Conservation (phyloP, 2,329 filamentous ascomycete genomes). For the Pestalotiopsis fici region DNA sequence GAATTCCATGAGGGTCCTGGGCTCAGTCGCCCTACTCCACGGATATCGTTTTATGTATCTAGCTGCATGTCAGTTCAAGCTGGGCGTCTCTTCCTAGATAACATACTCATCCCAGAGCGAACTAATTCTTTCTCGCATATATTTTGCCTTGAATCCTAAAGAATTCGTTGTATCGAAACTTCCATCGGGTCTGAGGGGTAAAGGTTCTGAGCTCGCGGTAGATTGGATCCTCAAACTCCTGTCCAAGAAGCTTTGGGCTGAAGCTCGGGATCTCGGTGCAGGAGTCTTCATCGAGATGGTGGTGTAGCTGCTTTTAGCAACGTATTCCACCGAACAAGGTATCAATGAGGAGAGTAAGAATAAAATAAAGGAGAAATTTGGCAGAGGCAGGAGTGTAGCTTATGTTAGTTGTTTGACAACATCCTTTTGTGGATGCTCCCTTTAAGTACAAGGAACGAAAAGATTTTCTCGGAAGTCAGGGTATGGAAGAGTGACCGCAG, state of each 20-base stretch:
- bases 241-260: background rate
- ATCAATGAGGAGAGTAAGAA: background rate
- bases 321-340: background rate
- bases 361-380: background rate
- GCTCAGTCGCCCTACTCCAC: background rate
- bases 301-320: background rate
- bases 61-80: background rate
- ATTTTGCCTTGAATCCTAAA: background rate
- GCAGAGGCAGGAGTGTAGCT: background rate
- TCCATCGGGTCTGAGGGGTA: background rate
- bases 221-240: background rate
- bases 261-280: background rate
- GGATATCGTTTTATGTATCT: background rate
- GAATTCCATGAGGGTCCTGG: background rate
- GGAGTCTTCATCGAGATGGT: background rate
- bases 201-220: background rate
- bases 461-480: background rate
- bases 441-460: constrained; percentile 1
- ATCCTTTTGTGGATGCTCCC: background rate
- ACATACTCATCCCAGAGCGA: background rate
- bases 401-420: background rate
- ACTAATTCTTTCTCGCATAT: background rate
- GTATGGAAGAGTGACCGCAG: background rate
- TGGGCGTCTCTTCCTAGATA: background rate
- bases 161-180: background rate